Evolutionary conservation across 306 rosid genomes (phyloP).

Genomic region (Quercus cerris): DNA sequence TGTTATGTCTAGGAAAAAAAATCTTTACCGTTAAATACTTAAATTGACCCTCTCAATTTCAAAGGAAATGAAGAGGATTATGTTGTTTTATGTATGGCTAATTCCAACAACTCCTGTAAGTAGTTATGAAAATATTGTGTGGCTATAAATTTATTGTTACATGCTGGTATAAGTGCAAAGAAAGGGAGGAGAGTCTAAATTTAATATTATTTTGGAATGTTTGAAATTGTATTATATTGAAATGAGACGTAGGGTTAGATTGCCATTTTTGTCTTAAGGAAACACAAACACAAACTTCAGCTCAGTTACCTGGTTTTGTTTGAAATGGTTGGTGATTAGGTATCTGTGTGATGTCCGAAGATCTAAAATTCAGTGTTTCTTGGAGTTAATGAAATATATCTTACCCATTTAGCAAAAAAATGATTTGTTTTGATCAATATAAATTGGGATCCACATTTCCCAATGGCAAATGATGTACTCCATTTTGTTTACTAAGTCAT

Average conservation of each 20-base stretch:
- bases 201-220: slow-evolving; percentile 58
- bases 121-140: no score
- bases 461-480: slow-evolving; percentile 8
- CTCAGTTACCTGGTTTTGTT: slow-evolving; percentile 27
- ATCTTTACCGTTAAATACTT: no score
- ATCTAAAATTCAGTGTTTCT: slow-evolving; percentile 80
- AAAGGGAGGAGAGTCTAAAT: slow-evolving; percentile 22
- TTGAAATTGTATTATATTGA: slow-evolving; percentile 31
- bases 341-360: slow-evolving; percentile 46
- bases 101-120: no score
- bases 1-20: no score
- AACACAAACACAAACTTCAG: slow-evolving; percentile 35
- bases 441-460: slow-evolving; percentile 37
- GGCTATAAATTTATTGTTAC: no score
- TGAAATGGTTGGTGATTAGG: slow-evolving; percentile 44
- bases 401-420: slow-evolving; percentile 52
- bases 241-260: slow-evolving; percentile 40
- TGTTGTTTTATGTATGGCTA: no score
- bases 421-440: slow-evolving; percentile 38
- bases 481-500: background rate
- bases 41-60: no score
- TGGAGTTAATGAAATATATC: slow-evolving; percentile 65
- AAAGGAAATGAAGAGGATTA: no score
- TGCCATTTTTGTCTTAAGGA: slow-evolving; percentile 43
- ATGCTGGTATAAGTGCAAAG: slow-evolving; percentile 20